Conservation (phyloP, 768 basidiomycete species). For the Serendipita sp. region DNA sequence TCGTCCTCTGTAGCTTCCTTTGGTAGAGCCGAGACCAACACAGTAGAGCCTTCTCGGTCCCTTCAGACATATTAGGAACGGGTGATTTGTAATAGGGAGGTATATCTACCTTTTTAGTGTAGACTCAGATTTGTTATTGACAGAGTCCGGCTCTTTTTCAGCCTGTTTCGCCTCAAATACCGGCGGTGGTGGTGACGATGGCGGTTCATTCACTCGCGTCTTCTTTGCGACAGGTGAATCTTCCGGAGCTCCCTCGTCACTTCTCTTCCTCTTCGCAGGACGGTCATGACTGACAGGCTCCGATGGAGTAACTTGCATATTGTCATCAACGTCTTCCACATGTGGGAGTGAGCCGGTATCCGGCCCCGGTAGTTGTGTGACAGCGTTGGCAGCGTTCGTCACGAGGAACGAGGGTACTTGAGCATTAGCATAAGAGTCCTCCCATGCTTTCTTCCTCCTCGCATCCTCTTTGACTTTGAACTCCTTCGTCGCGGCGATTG, state of each 20-base stretch:
- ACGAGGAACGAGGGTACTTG: slow-evolving; percentile 5
- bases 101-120: slow-evolving; percentile 10
- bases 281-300: not conserved
- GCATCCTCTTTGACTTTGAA: not conserved
- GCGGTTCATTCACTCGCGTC: not conserved
- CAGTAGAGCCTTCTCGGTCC: slow-evolving; percentile 88
- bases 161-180: no score
- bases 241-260: slow-evolving; percentile 13
- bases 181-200: not conserved
- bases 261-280: slow-evolving; percentile 13
- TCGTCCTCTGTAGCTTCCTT: slow-evolving; percentile 42
- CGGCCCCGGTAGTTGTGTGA: not conserved
- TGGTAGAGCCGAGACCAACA: slow-evolving; percentile 68
- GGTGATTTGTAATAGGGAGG: not conserved
- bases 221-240: slow-evolving; percentile 3
- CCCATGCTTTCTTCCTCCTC: not conserved
- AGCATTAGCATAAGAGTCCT: not conserved
- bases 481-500: not conserved
- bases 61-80: slow-evolving; percentile 24
- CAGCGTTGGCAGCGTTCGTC: not conserved
- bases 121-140: not conserved
- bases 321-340: not conserved
- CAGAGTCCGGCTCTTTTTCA: not conserved
- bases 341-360: not conserved
- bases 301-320: not conserved